Evolutionary conservation across 2,329 filamentous ascomycete species (phyloP).

Genomic region (Penicillium decumbens): DNA sequence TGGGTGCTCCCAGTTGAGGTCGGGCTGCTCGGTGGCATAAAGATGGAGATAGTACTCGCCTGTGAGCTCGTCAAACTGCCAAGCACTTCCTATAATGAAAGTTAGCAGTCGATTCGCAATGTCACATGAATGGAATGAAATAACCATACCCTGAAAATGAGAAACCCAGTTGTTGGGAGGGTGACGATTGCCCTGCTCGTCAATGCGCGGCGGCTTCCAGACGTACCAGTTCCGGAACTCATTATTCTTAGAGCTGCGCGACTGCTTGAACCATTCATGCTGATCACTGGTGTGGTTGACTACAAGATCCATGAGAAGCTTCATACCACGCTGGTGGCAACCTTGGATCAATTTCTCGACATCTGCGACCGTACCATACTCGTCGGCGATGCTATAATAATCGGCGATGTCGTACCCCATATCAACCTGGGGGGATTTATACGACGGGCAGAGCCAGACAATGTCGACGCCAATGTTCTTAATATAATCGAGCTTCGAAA

Average conservation of each 20-base stretch:
- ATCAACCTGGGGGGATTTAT: conserved; percentile 51
- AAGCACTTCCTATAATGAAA: conserved; percentile 42
- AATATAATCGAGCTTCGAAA: conserved; percentile 61
- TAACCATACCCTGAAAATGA: conserved; percentile 34
- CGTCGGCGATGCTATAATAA: conserved; percentile 61
- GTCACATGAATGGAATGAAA: fast-evolving
- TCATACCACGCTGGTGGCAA: conserved; percentile 61
- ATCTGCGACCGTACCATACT: conserved; percentile 64
- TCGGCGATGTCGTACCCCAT: conserved; percentile 55
- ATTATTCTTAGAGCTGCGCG: conserved; percentile 56
- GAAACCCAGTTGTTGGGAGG: conserved; percentile 72
- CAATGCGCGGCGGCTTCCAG: conserved; percentile 51
- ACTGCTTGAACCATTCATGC: conserved; percentile 67
- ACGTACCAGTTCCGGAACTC: conserved; percentile 68
- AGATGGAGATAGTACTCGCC: conserved; percentile 73
- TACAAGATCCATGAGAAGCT: conserved; percentile 68
- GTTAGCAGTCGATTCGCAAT: background rate
- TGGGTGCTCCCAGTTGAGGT: conserved; percentile 78
- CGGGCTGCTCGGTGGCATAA: conserved; percentile 71
- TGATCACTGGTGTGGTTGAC: conserved; percentile 72
- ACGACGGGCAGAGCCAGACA: conserved; percentile 53
- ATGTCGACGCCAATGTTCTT: conserved; percentile 58
- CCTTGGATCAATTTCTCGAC: conserved; percentile 59
- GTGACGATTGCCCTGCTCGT: conserved; percentile 55
- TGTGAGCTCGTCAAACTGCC: conserved; percentile 64